Evolutionary conservation across 495 filamentous ascomycete genomes (phyloP).

Genomic region (Astrocystis sublimbata): DNA sequence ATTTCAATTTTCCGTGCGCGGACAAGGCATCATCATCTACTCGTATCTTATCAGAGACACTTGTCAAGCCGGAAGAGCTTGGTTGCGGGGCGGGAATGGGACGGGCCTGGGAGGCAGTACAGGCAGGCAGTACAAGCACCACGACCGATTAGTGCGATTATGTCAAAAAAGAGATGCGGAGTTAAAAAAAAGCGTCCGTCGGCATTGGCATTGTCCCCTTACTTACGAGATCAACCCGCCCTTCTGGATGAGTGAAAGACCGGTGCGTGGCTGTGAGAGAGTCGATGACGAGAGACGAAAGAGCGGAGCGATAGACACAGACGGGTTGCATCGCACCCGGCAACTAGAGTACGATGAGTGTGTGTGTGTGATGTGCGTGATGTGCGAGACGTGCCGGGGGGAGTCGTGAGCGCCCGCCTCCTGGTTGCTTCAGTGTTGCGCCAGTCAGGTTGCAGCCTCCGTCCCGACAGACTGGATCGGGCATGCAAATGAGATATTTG

Average conservation of each 20-base stretch:
- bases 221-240: not conserved
- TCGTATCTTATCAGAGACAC: too few species aligned
- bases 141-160: too few species aligned
- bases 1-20: slow-evolving; percentile 1
- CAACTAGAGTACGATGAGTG: not conserved
- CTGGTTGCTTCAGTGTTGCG: not conserved
- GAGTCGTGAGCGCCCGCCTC: slow-evolving; percentile 5
- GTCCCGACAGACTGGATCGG: slow-evolving; percentile 19
- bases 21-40: slow-evolving; percentile 7
- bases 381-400: not conserved
- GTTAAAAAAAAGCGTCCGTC: too few species aligned
- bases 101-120: slow-evolving; percentile 1
- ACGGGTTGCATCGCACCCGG: not conserved
- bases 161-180: too few species aligned
- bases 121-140: too few species aligned
- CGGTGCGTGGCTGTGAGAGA: slow-evolving; percentile 6
- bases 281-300: slow-evolving; percentile 1
- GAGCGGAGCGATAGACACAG: slow-evolving; percentile 2
- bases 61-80: slow-evolving; percentile 2
- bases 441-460: slow-evolving; percentile 5
- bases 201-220: too few species aligned
- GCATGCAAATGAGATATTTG: slow-evolving; percentile 6
- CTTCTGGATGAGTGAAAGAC: not conserved
- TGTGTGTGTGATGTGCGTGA: not conserved
- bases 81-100: not conserved